Evolutionary conservation across 352 stramenopile species (phyloP).

Genomic region (Globisporangium polare): DNA sequence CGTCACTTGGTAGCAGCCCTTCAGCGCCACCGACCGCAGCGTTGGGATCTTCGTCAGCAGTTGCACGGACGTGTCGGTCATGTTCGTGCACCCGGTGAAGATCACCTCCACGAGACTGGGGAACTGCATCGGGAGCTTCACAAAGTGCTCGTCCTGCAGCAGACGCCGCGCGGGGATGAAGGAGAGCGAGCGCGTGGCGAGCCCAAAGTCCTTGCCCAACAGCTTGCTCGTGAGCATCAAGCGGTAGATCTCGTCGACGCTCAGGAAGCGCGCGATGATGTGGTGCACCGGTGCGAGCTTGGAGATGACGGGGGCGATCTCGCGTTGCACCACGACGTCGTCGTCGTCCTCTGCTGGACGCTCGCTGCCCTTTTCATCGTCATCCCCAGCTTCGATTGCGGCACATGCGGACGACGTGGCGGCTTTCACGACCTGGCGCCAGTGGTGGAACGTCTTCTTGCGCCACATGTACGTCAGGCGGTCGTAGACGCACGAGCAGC

Average conservation of each 20-base stretch:
- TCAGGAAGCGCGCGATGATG: constrained; percentile 38
- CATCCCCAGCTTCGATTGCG: constrained; percentile 1
- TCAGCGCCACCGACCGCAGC: constrained; percentile 44
- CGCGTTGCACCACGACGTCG: not conserved
- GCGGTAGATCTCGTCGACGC: constrained; percentile 49
- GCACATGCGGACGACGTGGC: constrained; percentile 8
- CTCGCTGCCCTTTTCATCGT: not conserved
- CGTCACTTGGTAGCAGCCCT: constrained; percentile 69
- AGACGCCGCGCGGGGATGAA: constrained; percentile 54
- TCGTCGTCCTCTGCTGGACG: not conserved
- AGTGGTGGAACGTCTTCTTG: constrained; percentile 79
- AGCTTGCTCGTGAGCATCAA: constrained; percentile 42
- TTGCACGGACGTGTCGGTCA: constrained; percentile 49
- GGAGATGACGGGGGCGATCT: constrained; percentile 6
- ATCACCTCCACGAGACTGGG: constrained; percentile 46
- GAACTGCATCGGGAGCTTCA: constrained; percentile 37
- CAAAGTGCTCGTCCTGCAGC: constrained; percentile 43
- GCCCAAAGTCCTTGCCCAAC: constrained; percentile 39
- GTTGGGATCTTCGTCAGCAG: constrained; percentile 31
- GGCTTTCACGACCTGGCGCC: constrained; percentile 39
- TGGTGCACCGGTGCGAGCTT: constrained; percentile 40
- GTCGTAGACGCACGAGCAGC: constrained; percentile 65
- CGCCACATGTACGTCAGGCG: constrained; percentile 70
- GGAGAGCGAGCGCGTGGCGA: constrained; percentile 33
- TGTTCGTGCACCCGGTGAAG: constrained; percentile 55